Evolutionary conservation across 2,329 filamentous ascomycete genomes (phyloP).

Genomic region (Arthrobotrys pseudoclavata): DNA sequence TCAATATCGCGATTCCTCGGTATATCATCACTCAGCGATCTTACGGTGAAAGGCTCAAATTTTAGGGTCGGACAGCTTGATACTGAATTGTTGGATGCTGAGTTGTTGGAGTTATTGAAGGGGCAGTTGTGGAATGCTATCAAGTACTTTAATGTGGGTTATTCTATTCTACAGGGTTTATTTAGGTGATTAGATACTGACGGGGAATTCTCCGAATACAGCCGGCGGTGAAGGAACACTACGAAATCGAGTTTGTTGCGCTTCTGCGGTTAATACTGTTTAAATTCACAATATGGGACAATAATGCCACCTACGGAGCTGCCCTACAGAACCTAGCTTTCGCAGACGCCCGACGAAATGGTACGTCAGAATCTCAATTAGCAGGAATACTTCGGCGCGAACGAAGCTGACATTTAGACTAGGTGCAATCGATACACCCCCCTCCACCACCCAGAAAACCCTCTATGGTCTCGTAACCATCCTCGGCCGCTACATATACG

Average conservation of each 20-base stretch:
- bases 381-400: neutral
- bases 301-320: constrained; percentile 94
- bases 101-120: constrained; percentile 86
- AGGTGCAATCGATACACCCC: constrained; percentile 75
- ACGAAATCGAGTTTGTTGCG: constrained; percentile 78
- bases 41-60: constrained; percentile 73
- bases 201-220: neutral
- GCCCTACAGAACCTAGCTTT: constrained; percentile 91
- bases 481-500: constrained; percentile 82
- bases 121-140: constrained; percentile 88
- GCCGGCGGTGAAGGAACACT: constrained; percentile 62
- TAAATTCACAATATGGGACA: constrained; percentile 96
- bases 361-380: constrained; percentile 12
- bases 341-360: constrained; percentile 79
- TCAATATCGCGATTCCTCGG: constrained; percentile 52
- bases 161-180: neutral
- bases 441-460: constrained; percentile 85
- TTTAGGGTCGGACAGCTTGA: constrained; percentile 97
- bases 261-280: constrained; percentile 83
- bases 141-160: constrained; percentile 80
- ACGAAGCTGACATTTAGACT: neutral
- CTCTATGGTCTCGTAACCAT: constrained; percentile 88
- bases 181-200: neutral
- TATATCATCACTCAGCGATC: constrained; percentile 46
- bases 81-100: constrained; percentile 93